Conservation (phyloP, 768 basidiomycete genomes). For the Pleurotus djamor region DNA sequence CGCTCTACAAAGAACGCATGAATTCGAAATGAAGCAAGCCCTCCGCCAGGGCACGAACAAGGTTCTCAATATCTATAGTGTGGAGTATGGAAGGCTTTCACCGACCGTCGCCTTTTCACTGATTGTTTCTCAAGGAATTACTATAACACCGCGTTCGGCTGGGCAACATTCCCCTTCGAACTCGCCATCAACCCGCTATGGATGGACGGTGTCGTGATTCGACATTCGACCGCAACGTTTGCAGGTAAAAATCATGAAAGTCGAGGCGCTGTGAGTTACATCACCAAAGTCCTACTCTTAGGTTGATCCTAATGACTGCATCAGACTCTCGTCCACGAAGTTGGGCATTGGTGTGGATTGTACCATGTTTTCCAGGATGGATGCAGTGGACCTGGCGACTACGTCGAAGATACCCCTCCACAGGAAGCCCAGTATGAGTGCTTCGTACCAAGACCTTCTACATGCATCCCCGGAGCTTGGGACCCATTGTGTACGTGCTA, state of each 20-base stretch:
- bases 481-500: not conserved
- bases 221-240: not conserved
- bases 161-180: slow-evolving; percentile 5
- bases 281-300: too few species aligned
- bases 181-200: not conserved
- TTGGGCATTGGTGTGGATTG: slow-evolving; percentile 1
- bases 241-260: not conserved
- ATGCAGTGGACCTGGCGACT: not conserved
- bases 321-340: not conserved
- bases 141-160: not conserved
- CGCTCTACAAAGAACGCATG: not conserved
- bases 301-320: too few species aligned
- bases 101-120: too few species aligned
- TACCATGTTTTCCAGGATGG: not conserved
- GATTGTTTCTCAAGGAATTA: not conserved
- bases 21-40: slow-evolving; percentile 2
- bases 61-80: not conserved
- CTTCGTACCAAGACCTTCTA: not conserved
- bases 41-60: not conserved
- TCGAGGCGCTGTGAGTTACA: not conserved
- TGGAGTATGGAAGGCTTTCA: not conserved
- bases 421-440: slow-evolving; percentile 4
- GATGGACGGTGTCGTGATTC: not conserved
- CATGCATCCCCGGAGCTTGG: not conserved
- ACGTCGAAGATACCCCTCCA: slow-evolving; percentile 3